Evolutionary conservation across 352 stramenopile genomes (phyloP).

Genomic region (Pythium rishiriense): DNA sequence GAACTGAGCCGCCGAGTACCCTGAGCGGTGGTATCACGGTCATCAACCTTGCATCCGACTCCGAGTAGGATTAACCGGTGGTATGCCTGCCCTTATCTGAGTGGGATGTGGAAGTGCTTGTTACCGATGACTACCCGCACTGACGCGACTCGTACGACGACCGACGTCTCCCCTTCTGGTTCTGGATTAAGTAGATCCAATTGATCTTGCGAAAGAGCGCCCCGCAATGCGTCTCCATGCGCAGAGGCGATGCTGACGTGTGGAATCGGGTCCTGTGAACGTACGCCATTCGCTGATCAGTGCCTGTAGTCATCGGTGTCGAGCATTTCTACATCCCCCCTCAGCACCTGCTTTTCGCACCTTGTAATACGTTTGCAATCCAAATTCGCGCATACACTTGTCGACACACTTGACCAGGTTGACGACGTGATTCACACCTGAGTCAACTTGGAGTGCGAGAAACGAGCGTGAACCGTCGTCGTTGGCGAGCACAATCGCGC

Average conservation of each 20-base stretch:
- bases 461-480: constrained; percentile 80
- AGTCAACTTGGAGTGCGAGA: constrained; percentile 48
- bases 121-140: constrained; percentile 80
- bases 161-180: constrained; percentile 14
- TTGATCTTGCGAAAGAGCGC: constrained; percentile 41
- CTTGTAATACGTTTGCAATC: constrained; percentile 63
- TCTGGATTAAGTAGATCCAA: constrained; percentile 26
- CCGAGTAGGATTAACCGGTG: neutral
- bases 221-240: constrained; percentile 45
- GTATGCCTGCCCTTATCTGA: constrained; percentile 37
- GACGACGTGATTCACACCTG: constrained; percentile 37
- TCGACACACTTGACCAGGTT: constrained; percentile 58
- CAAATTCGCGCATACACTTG: constrained; percentile 54
- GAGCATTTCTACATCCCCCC: constrained; percentile 33
- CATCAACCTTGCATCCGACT: constrained; percentile 29
- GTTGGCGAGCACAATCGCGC: constrained; percentile 57
- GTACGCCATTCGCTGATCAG: constrained; percentile 1
- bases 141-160: constrained; percentile 27
- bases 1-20: neutral
- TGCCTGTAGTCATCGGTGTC: constrained; percentile 36
- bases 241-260: constrained; percentile 81
- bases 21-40: constrained; percentile 12
- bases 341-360: constrained; percentile 25
- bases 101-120: constrained; percentile 77
- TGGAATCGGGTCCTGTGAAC: constrained; percentile 63